Base-by-base conservation (phyloP, 2,329 filamentous ascomycete genomes). In the Trichoderma sp. region DNA sequence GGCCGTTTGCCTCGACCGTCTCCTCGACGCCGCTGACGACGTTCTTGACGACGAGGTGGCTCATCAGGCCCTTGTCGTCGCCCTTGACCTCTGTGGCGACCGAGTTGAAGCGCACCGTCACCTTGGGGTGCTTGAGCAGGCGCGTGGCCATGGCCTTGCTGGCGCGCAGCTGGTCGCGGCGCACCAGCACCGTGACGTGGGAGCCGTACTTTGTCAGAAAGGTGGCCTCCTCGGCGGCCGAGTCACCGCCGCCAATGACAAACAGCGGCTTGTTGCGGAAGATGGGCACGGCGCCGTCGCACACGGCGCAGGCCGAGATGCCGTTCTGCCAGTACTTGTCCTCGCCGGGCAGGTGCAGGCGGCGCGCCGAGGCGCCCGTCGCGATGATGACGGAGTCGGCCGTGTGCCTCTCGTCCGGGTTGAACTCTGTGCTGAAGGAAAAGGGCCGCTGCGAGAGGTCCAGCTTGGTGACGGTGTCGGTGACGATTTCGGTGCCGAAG, bases 201-300 rank as follows among this genome's bases (percentile, higher is more conserved):
- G 90, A 93, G 72, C 91, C 96, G 83, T 98, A 99, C 86, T 98
- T 99, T 71, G 96, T 97, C 75, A 99, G 84, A 84, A 97, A 99
- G 75, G 97, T 91, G 68, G 94, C 94, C 87, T 99, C 96, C 83
- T 99, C 96, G 32, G 96, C 96, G 21, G 96, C 96, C 18, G 93
- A 97, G 83, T 99, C 96, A 76, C 96, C 96, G 72, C 96, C 96
- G 72, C 96, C 96, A 72, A 99, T 97, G 60, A 99, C 96, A 51
- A 95, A 93, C 67, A 99, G 86, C 10, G 92, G 95, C 86, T 97
- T 97, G 81, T 97, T 93, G 75, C 95, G 89, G 90, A 97, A 99
- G 80, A 99, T 97, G 70, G 96, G 96, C 58, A 98, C 91, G 60
- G 94, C 96, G 72, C 96, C 96, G 78, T 99, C 96, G 82, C 96